These are phyloP conservation scores for Linaria vulgaris DNA, from an alignment of 257 asterid species.

Conservation along the genomic window DNA sequence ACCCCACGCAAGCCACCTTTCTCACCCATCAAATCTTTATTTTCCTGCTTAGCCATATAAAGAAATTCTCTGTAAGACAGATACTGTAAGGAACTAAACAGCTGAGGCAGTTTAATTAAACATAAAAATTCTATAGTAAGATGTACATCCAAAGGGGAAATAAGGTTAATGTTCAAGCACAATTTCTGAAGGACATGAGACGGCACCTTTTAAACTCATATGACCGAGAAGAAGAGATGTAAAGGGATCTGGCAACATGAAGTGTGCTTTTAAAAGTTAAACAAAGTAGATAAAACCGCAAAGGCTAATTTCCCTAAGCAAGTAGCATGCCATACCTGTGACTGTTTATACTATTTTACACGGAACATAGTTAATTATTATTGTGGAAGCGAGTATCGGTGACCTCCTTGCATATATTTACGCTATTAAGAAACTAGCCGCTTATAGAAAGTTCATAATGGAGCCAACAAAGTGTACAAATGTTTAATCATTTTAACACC, in stretches of 20 bases:
- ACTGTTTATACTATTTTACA: background rate
- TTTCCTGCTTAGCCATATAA: slow-evolving; percentile 39
- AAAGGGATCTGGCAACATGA: background rate
- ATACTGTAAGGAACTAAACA: background rate
- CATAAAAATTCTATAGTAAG: background rate
- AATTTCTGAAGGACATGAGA: background rate
- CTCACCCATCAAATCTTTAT: slow-evolving; percentile 24
- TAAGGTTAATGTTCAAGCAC: background rate
- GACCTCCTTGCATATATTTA: too few relatives aligned
- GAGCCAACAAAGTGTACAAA: background rate
- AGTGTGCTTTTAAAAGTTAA: background rate
- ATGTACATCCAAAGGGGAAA: background rate
- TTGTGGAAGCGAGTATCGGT: too few relatives aligned
- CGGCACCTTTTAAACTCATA: background rate
- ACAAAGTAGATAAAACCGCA: background rate
- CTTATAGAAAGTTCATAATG: background rate
- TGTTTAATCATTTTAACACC: background rate
- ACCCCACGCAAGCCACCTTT: slow-evolving; percentile 54
- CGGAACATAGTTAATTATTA: background rate
- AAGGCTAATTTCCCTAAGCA: background rate
- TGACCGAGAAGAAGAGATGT: background rate
- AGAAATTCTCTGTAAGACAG: too few relatives aligned
- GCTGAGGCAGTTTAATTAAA: too few relatives aligned
- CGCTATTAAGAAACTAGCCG: background rate
- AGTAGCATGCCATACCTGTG: slow-evolving; percentile 3